Conservation (phyloP, 2,329 filamentous ascomycete species). For the Ophiostoma triangulosporum region DNA sequence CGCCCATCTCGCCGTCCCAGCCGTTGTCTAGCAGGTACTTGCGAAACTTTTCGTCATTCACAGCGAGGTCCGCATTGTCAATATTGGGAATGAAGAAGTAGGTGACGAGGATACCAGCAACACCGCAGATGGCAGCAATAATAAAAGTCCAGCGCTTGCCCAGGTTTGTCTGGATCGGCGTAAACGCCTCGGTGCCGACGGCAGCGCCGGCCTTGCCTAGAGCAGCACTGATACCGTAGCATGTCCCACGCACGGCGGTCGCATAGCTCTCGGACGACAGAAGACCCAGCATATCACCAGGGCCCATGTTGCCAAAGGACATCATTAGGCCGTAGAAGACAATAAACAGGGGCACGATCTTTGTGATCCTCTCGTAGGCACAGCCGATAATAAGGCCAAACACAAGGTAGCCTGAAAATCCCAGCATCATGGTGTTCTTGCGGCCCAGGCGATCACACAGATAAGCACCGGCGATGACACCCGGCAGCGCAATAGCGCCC, state of each 20-base stretch:
- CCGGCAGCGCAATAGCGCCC: conserved; percentile 17
- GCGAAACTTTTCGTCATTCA: conserved; percentile 11
- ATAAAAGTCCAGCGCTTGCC: conserved; percentile 14
- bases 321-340: conserved; percentile 38
- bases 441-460: conserved; percentile 15
- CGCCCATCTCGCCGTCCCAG: conserved; percentile 14
- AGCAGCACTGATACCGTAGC: conserved; percentile 35
- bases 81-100: conserved; percentile 11
- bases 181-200: conserved; percentile 26
- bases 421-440: conserved; percentile 17
- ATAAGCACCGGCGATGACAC: conserved; percentile 9
- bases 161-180: conserved; percentile 12
- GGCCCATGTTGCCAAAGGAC: conserved; percentile 32
- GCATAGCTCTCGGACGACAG: conserved; percentile 36
- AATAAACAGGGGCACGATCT: conserved; percentile 35
- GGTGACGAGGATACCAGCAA: conserved; percentile 12
- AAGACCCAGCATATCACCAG: conserved; percentile 33
- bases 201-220: conserved; percentile 38
- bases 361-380: conserved; percentile 28
- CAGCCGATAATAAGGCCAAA: conserved; percentile 17
- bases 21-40: conserved; percentile 8
- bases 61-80: conserved; percentile 6
- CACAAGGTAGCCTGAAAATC: conserved; percentile 14
- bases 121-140: conserved; percentile 12
- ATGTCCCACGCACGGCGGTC: conserved; percentile 35